Base-by-base conservation (phyloP, 768 basidiomycete species). In the Termitomyces sp. region DNA sequence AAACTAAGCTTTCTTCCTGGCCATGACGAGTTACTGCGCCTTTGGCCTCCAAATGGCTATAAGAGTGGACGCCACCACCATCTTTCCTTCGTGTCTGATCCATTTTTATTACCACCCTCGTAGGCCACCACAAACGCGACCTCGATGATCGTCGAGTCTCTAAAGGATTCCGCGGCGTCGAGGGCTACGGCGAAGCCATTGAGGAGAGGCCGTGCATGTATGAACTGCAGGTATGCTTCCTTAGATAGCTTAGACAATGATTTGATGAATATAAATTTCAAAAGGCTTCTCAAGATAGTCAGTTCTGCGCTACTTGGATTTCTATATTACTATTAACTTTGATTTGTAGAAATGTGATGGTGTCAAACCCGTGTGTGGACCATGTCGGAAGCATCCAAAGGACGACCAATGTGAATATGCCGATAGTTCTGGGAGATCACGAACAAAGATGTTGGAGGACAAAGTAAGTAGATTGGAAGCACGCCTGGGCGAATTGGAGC, bases 331-430 rank as follows among this genome's bases (percentile, higher is more conserved):
- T 27, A 53, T 44, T 34, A 58, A 58, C 48, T 54, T 33, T 7
- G 16, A 49, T 52, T 59, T 66, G n/a, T 45, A 84, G 88, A 84
- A 83, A 76, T 90, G 88, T 63, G 87, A 90, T 64, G 86, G 87
- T 18, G 68, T 67, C 4, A 82, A 82, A 58, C 88, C 88, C 2
- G 72, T 80, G 11, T 90, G 88, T 67, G 81, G 82, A 1, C 87
- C 84, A 44, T 90, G 88, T 72, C 69, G 73, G 24, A 72, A 76
- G 8, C 80, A 83, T 27, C 82, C 85, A 39, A 81, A 85, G 58
- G 77, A 77, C 30, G 86, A 86, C 55, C 85, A 85, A 33, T 90
- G 88, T 68, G 87, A 89, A 71, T 90, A 88, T 68, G 76, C 82
- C 6, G 87, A 89, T 64, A 84, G 82, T 6, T 79, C 78, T 34